Evolutionary conservation across 306 rosid species (phyloP).

Genomic region (Cicer pinnatifidum): DNA sequence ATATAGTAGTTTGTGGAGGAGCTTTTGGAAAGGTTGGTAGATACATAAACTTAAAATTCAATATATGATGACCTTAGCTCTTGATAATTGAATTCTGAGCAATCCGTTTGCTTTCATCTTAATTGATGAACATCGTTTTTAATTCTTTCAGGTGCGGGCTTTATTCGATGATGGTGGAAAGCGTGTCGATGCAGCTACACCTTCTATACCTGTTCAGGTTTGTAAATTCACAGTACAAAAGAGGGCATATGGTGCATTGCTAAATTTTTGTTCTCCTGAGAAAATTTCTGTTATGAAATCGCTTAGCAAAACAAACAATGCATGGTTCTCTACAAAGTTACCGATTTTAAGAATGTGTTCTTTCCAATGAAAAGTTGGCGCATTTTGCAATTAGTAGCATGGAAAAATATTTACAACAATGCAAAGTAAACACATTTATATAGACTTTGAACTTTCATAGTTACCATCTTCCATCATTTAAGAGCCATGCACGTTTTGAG

Average conservation of each 20-base stretch:
- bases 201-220: conserved; percentile 95
- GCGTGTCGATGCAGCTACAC: conserved; percentile 82
- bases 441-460: conserved; percentile 6
- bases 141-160: conserved; percentile 76
- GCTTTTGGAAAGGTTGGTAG: conserved; percentile 92
- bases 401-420: background rate
- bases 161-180: conserved; percentile 90
- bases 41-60: conserved; percentile 26
- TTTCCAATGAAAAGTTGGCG: conserved; percentile 29
- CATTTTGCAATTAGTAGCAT: conserved; percentile 5
- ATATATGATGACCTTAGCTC: conserved; percentile 31
- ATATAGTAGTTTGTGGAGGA: conserved; percentile 87
- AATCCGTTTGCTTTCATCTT: conserved; percentile 17
- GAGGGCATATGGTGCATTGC: conserved; percentile 9
- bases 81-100: conserved; percentile 8
- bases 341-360: conserved; percentile 2
- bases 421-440: background rate
- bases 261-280: conserved; percentile 3
- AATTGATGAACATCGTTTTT: conserved; percentile 38
- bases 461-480: conserved; percentile 16
- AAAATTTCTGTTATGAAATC: background rate
- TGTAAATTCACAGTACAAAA: conserved; percentile 42
- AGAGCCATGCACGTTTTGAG: conserved; percentile 1
- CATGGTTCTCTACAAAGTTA: background rate
- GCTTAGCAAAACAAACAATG: conserved; percentile 10